Conservation (phyloP, 208 protist genomes). For the Wallacemonas rigidus region DNA sequence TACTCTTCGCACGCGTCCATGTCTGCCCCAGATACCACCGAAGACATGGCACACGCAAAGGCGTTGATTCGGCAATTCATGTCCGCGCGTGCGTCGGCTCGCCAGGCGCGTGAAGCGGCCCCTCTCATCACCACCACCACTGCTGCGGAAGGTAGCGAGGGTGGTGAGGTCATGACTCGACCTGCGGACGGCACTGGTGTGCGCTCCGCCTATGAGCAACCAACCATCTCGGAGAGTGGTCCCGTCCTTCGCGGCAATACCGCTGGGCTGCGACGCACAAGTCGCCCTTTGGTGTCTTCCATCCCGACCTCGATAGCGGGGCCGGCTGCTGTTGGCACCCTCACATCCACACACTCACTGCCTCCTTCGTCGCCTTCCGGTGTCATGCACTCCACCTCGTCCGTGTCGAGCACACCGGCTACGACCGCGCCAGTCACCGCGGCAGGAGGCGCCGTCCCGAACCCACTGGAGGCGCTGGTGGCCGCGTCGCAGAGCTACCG, state of each 20-base stretch:
- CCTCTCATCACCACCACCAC: not conserved
- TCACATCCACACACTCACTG: not conserved
- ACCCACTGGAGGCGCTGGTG: conserved; percentile 19
- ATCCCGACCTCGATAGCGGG: too few relatives aligned
- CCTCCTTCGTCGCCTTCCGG: not conserved
- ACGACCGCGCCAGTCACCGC: not conserved
- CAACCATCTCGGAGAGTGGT: not conserved
- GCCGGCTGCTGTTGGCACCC: not conserved
- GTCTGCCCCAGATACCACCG: too few relatives aligned
- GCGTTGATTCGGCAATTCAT: not conserved
- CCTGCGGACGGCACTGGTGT: too few relatives aligned
- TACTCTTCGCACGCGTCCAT: too few relatives aligned
- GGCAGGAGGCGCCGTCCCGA: conserved; percentile 1
- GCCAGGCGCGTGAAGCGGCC: not conserved
- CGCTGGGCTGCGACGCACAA: conserved; percentile 3
- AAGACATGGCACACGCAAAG: not conserved
- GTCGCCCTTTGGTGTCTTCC: not conserved
- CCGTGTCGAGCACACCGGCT: not conserved
- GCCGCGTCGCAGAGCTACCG: conserved; percentile 11
- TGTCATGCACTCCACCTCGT: not conserved
- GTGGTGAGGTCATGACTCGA: not conserved
- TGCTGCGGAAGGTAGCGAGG: not conserved
- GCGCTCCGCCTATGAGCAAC: not conserved
- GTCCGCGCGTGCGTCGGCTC: not conserved
- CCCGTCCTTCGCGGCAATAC: not conserved